Percentiles rank a stretch among this genome's conserved stretches.
Conservation (phyloP, 2,329 filamentous ascomycete species). For the Hypoxylon sp. region DNA sequence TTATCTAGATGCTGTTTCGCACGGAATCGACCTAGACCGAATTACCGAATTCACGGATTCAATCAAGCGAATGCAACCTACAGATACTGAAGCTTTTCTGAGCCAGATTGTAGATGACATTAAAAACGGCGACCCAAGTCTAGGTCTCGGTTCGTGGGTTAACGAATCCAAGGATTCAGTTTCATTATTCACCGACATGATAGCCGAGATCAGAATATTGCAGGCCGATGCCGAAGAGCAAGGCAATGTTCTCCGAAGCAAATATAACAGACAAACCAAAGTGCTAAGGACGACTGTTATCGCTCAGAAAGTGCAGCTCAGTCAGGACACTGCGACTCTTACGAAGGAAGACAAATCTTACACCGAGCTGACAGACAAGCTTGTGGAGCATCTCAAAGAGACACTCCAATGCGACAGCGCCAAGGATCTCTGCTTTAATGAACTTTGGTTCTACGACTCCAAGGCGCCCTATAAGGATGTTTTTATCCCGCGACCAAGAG, state of each 20-base stretch:
- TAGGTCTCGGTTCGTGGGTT: conserved; percentile 48
- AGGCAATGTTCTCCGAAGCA: conserved; percentile 70
- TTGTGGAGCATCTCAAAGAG: conserved; percentile 59
- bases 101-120: conserved; percentile 52
- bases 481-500: conserved; percentile 77
- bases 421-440: conserved; percentile 67
- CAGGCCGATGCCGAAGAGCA: conserved; percentile 54
- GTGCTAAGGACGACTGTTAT: conserved; percentile 80
- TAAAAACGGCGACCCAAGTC: conserved; percentile 49
- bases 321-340: conserved; percentile 75
- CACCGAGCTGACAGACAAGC: conserved; percentile 68
- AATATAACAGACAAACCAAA: conserved; percentile 75
- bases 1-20: conserved; percentile 68
- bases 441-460: conserved; percentile 79
- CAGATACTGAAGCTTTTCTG: conserved; percentile 55
- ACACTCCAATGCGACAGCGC: conserved; percentile 50
- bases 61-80: conserved; percentile 67
- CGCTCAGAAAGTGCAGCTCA: conserved; percentile 82
- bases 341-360: conserved; percentile 76
- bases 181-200: conserved; percentile 51
- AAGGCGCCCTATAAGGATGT: conserved; percentile 75
- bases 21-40: conserved; percentile 62
- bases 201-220: conserved; percentile 58
- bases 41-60: conserved; percentile 63
- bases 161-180: conserved; percentile 47